These are phyloP conservation scores for Cokeromyces recurvatus DNA, from an alignment of 371 early-diverging fungal species.

Conservation along the genomic window DNA sequence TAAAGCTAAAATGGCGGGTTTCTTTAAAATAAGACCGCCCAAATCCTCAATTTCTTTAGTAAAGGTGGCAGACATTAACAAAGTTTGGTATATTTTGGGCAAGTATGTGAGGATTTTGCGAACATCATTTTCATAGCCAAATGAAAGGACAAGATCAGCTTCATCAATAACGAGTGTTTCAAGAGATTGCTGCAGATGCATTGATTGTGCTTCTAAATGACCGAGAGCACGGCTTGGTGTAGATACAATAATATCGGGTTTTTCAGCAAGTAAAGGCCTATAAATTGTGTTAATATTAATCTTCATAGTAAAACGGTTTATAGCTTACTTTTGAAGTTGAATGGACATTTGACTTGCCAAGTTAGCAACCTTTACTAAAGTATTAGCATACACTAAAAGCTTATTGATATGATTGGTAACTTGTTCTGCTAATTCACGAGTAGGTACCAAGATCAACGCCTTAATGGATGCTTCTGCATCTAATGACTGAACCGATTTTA, in stretches of 20 bases:
- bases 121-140: slow-evolving; percentile 88
- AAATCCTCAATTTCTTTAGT: slow-evolving; percentile 77
- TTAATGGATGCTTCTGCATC: slow-evolving; percentile 24
- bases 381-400: slow-evolving; percentile 68
- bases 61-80: slow-evolving; percentile 89
- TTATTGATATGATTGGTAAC: slow-evolving; percentile 73
- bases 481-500: slow-evolving; percentile 6
- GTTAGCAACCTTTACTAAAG: slow-evolving; percentile 65
- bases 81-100: slow-evolving; percentile 84
- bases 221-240: slow-evolving; percentile 79
- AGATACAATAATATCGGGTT: slow-evolving; percentile 80
- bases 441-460: slow-evolving; percentile 87
- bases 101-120: slow-evolving; percentile 62
- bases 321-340: slow-evolving; percentile 57
- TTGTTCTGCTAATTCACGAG: slow-evolving; percentile 94
- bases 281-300: not conserved
- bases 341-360: slow-evolving; percentile 63
- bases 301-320: not conserved
- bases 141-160: slow-evolving; percentile 89
- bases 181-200: slow-evolving; percentile 58
- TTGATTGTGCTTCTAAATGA: slow-evolving; percentile 62
- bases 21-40: slow-evolving; percentile 77
- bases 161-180: slow-evolving; percentile 92
- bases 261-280: slow-evolving; percentile 78
- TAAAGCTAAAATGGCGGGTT: slow-evolving; percentile 79